Percentiles rank a stretch among this genome's conserved stretches.
phyloP scores from a whole-genome alignment of 2,329 filamentous ascomycete species.

The Aspergillus sp. region DNA sequence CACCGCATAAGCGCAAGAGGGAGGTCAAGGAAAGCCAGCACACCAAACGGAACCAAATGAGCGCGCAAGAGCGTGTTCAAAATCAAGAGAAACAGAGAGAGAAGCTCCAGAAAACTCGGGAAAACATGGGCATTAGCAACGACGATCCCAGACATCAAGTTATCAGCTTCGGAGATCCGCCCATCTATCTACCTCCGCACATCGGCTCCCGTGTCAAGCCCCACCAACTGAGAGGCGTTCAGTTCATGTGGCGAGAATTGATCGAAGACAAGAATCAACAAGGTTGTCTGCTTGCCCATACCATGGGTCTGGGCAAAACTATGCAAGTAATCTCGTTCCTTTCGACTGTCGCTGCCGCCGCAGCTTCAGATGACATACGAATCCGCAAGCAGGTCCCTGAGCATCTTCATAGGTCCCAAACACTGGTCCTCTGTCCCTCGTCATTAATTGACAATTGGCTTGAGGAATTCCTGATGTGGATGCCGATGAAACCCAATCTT shows the following conservation, averaged over 20 bases:
- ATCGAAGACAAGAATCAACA: conserved; percentile 57
- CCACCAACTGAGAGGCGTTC: conserved; percentile 74
- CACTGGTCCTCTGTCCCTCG: conserved; percentile 69
- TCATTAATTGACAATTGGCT: conserved; percentile 74
- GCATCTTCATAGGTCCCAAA: conserved; percentile 55
- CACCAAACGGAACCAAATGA: conserved; percentile 50
- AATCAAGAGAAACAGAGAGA: conserved; percentile 49
- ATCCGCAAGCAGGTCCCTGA: conserved; percentile 62
- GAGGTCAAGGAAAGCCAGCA: conserved; percentile 44
- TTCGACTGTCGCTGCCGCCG: conserved; percentile 62
- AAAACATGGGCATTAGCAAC: conserved; percentile 25
- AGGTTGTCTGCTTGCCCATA: conserved; percentile 78
- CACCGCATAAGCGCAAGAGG: conserved; percentile 42
- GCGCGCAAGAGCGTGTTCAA: conserved; percentile 47
- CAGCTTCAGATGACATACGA: conserved; percentile 50
- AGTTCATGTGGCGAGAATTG: conserved; percentile 84
- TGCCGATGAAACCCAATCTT: conserved; percentile 46
- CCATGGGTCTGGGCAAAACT: conserved; percentile 88
- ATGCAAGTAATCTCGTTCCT: conserved; percentile 87
- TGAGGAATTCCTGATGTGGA: conserved; percentile 69
- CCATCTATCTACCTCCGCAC: conserved; percentile 51
- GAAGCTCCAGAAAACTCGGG: conserved; percentile 24
- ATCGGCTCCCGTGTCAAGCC: conserved; percentile 64
- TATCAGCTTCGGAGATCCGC: conserved; percentile 40
- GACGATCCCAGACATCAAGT: conserved; percentile 40